Base-by-base conservation (phyloP, 306 rosid genomes). In the Albizia julibrissin region DNA sequence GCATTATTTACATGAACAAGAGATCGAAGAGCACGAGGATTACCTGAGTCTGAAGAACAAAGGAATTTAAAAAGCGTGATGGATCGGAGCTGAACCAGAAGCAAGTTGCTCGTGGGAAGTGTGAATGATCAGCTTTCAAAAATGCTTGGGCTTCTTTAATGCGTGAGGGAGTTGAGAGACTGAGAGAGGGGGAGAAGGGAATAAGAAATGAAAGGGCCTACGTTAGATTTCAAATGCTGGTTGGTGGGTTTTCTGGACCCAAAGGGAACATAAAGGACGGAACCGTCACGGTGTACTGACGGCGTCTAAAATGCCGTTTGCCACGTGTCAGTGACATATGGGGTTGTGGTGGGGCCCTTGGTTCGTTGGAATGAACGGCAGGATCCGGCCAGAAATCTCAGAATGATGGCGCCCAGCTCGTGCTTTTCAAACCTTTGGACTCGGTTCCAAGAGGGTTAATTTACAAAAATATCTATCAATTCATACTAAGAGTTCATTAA, bases 51-150 rank as follows among this genome's bases (percentile, higher is more conserved):
- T 44, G 69, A 76, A 47, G 66, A 49, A 14, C 40, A 29, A 56
- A 42, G 73, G 49, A 75, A 34, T 62, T 62, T 13, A 56, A 80
- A 66, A 58, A 58, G 27, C 6, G 46, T 72, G 90, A 88, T 31
- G 74, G 91, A 88, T 91, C 77, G 61, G 90, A 89, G 84, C 87
- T 82, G 76, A 69, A 12, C 10, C 46, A 75, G 84, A 81, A 81
- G 84, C 86, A 75, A 72, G 83, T 8, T 66, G 85, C 91, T 66
- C 89, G 94, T 87, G 93, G n/a, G 75, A 69, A 61, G 33, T 46
- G 67, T 74, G 85, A 89, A 77, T 58, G 31, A 58, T 85, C 72
- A 76, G 87, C 88, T 80, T 87, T 93, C 89, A 86, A 91, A 91
- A 87, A 58, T 91, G 95, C 81, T 79, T 72, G 69, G 54, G 31